Base-by-base conservation (phyloP, 768 basidiomycete species). In the Mycena rebaudengoi region DNA sequence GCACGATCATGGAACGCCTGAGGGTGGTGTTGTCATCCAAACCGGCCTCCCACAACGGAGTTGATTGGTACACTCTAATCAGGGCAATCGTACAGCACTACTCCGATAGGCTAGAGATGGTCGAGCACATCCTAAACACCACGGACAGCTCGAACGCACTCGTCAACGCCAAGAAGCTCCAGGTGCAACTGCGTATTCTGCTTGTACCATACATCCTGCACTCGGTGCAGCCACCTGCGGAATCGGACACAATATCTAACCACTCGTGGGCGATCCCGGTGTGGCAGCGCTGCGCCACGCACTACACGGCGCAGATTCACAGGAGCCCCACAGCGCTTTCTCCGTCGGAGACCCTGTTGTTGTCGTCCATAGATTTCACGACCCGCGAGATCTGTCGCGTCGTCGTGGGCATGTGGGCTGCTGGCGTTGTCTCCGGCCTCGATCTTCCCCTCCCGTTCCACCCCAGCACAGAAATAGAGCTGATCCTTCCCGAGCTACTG, bases 11-110 rank as follows among this genome's bases (percentile, higher is more conserved):
- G 43, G 41, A n/a, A 5, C 61, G 69, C 45, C 44, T 76, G 1
- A 39, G 64, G 6, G 43, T 60, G 6, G 55, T n/a, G 11, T 51
- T 75, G 12, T 44, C 25, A 7, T 16, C 61, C 10, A 51, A 35
- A 1, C 37, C 4, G 16, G n/a, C 25, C 8, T 2, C 2, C 14
- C 66, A 69, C 1, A 76, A 73, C 33, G 74, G 76, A 1, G 51
- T 77, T 11, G 79, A 79, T 33, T 80, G 80, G 79, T 51, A 33
- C 28, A 63, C 73, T 2, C 65, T 79, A 12, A 21, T 75, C 40
- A 74, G 68, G n/a, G 64, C 69, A 7, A 60, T 79, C 7, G 62
- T 75, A 1, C 69, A 81, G 11, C 72, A 77, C 37, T 77, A 74
- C 25, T 69, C 72, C 0, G 63, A 72, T 20, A 72, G 76, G 8